Evolutionary conservation across 1,139 yeast genomes (phyloP).

Genomic region (Suhomyces guaymorum): DNA sequence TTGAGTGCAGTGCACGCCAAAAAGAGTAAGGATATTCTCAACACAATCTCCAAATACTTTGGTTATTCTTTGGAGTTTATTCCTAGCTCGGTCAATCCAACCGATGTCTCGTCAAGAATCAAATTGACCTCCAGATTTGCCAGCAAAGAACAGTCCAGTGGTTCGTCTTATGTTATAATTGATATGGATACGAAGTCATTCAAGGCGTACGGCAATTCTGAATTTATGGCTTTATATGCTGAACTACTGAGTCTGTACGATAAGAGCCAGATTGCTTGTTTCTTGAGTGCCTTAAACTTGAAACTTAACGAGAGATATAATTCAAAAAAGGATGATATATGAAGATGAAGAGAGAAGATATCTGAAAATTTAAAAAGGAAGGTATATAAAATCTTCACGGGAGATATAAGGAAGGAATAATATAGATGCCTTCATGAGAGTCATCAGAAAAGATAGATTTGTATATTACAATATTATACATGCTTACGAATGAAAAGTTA

Average conservation of each 20-base stretch:
- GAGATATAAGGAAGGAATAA: too few species aligned
- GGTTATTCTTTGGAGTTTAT: constrained; percentile 77
- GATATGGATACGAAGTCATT: constrained; percentile 39
- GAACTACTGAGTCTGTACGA: constrained; percentile 68
- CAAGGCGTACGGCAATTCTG: constrained; percentile 45
- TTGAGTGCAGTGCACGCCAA: constrained; percentile 64
- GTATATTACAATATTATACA: constrained; percentile 1
- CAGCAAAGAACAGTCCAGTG: constrained; percentile 15
- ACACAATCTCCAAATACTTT: constrained; percentile 64
- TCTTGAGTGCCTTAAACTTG: constrained; percentile 73
- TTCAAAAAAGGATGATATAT: too few species aligned
- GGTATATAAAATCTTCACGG: too few species aligned
- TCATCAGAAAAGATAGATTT: too few species aligned
- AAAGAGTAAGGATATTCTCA: constrained; percentile 73
- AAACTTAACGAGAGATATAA: constrained; percentile 35
- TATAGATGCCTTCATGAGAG: too few species aligned
- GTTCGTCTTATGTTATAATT: constrained; percentile 37
- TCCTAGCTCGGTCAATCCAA: constrained; percentile 58
- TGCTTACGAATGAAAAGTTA: neutral
- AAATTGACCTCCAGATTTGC: constrained; percentile 61
- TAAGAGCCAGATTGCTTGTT: constrained; percentile 71
- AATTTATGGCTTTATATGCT: constrained; percentile 52
- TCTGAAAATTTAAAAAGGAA: too few species aligned
- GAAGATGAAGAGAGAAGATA: too few species aligned
- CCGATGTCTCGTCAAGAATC: constrained; percentile 49